Conservation (phyloP, 352 stramenopile genomes). For the Pythium guiyangense region DNA sequence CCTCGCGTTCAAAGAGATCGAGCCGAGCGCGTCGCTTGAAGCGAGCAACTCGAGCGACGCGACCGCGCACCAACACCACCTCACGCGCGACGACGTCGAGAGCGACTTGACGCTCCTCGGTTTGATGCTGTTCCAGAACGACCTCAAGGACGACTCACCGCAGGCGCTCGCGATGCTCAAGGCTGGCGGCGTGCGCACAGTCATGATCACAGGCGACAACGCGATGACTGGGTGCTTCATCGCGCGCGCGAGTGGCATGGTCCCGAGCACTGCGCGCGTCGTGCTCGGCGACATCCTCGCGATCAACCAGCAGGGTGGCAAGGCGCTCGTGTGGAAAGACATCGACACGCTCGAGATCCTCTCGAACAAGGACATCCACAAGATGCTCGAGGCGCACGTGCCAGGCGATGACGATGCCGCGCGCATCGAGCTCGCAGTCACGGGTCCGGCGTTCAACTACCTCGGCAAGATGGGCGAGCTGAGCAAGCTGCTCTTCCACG, state of each 20-base stretch:
- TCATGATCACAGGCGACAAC: slow-evolving; percentile 86
- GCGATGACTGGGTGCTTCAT: slow-evolving; percentile 50
- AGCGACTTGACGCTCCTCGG: slow-evolving; percentile 47
- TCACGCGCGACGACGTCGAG: slow-evolving; percentile 51
- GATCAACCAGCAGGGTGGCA: slow-evolving; percentile 17
- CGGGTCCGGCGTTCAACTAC: slow-evolving; percentile 26
- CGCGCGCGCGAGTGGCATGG: slow-evolving; percentile 36
- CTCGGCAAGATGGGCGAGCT: slow-evolving; percentile 26
- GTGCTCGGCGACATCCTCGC: slow-evolving; percentile 35
- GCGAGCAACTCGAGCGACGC: not conserved
- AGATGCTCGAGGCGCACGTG: slow-evolving; percentile 18
- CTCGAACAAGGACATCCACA: slow-evolving; percentile 24
- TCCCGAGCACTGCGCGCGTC: slow-evolving; percentile 21
- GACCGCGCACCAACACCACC: slow-evolving; percentile 5
- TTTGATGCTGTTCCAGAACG: slow-evolving; percentile 82
- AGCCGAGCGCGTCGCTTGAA: not conserved
- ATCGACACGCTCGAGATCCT: slow-evolving; percentile 37
- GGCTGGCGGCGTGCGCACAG: slow-evolving; percentile 48
- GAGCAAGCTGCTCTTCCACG: slow-evolving; percentile 28
- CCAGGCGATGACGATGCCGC: slow-evolving; percentile 4
- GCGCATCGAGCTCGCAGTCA: slow-evolving; percentile 37
- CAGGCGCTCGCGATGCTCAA: slow-evolving; percentile 60
- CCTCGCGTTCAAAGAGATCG: slow-evolving; percentile 31
- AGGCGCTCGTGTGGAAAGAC: slow-evolving; percentile 39
- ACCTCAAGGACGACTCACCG: slow-evolving; percentile 62